A percentile compares a stretch with the other conserved stretches of the same genome.
Conservation (phyloP, 2,329 filamentous ascomycete genomes). For the Botrytis fragariae region DNA sequence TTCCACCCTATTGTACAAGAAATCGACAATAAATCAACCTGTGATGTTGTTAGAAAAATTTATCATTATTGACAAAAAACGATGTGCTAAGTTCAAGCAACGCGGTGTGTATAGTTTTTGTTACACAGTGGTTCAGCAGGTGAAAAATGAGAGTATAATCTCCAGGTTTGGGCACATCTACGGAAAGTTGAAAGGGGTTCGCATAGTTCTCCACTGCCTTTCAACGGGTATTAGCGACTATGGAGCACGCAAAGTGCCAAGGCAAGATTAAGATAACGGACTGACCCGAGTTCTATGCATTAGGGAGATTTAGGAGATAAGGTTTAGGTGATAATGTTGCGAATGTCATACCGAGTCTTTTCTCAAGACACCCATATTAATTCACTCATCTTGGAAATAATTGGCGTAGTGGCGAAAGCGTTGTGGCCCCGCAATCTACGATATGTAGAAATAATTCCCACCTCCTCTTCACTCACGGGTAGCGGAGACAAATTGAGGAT, state of each 20-base stretch:
- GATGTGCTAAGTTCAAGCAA: background rate
- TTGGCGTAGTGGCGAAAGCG: background rate
- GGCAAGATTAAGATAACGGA: conserved; percentile 1
- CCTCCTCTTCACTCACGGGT: background rate
- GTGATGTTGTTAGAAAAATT: background rate
- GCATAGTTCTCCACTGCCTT: conserved; percentile 13
- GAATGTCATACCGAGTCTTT: background rate
- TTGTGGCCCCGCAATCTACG: conserved; percentile 8
- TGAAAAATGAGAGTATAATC: background rate
- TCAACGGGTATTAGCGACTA: conserved; percentile 7
- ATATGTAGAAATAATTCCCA: conserved; percentile 4
- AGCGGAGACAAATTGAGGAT: background rate
- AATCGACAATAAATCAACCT: background rate
- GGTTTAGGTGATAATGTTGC: background rate
- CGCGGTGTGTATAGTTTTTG: background rate
- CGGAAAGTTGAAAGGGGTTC: conserved; percentile 7
- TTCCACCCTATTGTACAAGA: background rate
- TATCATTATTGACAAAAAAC: conserved; percentile 14
- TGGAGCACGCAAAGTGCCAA: conserved; percentile 7
- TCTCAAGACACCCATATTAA: background rate
- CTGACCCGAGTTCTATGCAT: conserved; percentile 5
- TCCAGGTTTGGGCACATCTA: background rate
- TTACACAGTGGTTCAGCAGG: conserved; percentile 10
- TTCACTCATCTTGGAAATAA: conserved; percentile 9
- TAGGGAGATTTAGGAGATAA: conserved; percentile 8